phyloP scores from a whole-genome alignment of 148 eudicot species.

The Polygonum aviculare region DNA sequence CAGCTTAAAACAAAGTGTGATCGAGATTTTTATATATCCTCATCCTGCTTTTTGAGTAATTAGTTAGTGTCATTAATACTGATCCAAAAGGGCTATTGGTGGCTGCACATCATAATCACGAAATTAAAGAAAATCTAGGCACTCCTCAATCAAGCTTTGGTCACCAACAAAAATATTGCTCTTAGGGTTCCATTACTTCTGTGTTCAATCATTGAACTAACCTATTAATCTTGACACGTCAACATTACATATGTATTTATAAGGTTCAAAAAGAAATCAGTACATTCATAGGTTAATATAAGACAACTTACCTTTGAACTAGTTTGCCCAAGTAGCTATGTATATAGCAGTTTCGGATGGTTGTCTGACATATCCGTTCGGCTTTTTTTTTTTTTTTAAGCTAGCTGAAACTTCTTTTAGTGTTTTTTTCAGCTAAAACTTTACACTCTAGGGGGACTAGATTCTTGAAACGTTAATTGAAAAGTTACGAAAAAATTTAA shows the following conservation, averaged over 20 bases:
- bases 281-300: background rate
- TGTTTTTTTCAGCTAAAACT: too few species aligned
- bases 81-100: background rate
- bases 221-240: background rate
- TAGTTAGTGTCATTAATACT: background rate
- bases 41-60: background rate
- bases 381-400: too few species aligned
- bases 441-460: too few species aligned
- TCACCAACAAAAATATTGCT: background rate
- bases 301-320: background rate
- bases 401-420: too few species aligned
- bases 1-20: background rate
- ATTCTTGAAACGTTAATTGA: too few species aligned
- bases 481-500: too few species aligned
- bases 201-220: background rate
- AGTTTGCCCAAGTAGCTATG: background rate
- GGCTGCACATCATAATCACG: slow-evolving; percentile 2
- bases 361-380: too few species aligned
- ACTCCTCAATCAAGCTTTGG: background rate
- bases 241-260: background rate
- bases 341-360: too few species aligned
- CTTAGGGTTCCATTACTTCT: background rate
- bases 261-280: background rate
- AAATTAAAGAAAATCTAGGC: background rate
- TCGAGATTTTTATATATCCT: background rate